These are phyloP conservation scores for Aquilaria malaccensis DNA, from an alignment of 345 rosid species.

Conservation along the genomic window DNA sequence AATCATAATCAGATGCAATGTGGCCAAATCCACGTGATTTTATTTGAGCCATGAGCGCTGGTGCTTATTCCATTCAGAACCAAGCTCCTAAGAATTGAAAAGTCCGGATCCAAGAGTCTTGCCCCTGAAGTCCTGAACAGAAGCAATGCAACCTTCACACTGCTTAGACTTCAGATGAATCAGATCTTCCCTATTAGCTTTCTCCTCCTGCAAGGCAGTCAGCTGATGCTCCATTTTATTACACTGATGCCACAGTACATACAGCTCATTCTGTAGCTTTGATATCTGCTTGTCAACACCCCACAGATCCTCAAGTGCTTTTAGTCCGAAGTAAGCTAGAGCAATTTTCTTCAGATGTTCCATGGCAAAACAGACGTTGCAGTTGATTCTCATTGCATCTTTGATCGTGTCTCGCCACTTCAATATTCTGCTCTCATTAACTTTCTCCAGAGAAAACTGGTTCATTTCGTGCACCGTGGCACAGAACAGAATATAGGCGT, in stretches of 20 bases:
- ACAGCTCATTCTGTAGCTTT: slow-evolving; percentile 1
- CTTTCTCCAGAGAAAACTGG: background rate
- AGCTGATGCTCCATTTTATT: no score
- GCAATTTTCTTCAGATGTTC: slow-evolving; percentile 13
- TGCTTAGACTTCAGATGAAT: no score
- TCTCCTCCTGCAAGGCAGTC: no score
- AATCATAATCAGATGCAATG: no score
- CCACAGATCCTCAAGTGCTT: background rate
- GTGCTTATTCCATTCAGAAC: no score
- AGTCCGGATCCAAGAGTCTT: no score
- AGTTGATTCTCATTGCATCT: slow-evolving; percentile 5
- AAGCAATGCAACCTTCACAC: no score
- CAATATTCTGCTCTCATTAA: background rate
- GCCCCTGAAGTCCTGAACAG: no score
- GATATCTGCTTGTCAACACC: background rate
- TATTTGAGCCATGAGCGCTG: no score
- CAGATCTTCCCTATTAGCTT: no score
- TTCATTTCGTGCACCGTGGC: slow-evolving; percentile 8
- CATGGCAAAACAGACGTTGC: slow-evolving; percentile 1
- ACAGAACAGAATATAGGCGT: background rate
- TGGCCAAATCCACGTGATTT: no score
- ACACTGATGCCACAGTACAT: background rate
- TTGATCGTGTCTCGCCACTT: slow-evolving; percentile 9
- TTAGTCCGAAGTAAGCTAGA: slow-evolving; percentile 5
- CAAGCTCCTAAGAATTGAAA: no score